Evolutionary conservation across 2,329 filamentous ascomycete species (phyloP), one percentile per base, ranked within the genome.

Genomic region (Amauroascus verrucosus): DNA sequence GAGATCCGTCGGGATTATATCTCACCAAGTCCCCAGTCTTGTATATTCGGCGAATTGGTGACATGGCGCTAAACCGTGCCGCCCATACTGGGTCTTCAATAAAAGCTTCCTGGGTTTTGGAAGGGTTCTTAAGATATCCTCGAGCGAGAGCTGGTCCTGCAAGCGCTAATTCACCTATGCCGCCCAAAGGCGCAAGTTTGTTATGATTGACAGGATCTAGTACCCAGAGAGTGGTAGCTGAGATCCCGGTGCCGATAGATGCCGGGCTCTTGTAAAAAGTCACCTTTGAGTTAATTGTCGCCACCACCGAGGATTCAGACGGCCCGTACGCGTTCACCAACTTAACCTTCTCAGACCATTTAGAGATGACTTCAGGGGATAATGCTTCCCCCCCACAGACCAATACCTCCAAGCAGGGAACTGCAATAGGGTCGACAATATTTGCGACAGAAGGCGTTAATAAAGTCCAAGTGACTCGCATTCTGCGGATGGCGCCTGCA

Each of bases 401-500:
- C 2, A 95, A 72, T 57, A 93, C 86, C 40, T 82, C 69, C 0
- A 95, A 85, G 1, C 65, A 69, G 0, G 88, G 88, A 0, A 90
- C 82, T 37, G 83, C 82, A 0, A 68, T 58, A 0, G 87, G 85
- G 35, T 82, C 69, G 3, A 94, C 70, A 14, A 93, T 72, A 1
- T 85, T 81, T 14, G 88, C 88, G 0, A 95, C 85, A 0, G 88
- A 93, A 0, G 89, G 86, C 0, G 89, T 95, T 66, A 95, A 75
- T 61, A 86, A 90, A 18, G 95, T 75, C 67, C 95, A 88, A 0
- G 88, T 94, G 32, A 89, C 75, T 0, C 70, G 61, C 20, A 94
- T 69, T 1, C 67, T 65, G 2, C 80, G 75, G 53, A 94, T 86
- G 0, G 81, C 75, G 18, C 71, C 66, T 63, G 89, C 85, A 5